phyloP scores from a whole-genome alignment of 805 yeast genomes.

The Candida vaughaniae region DNA sequence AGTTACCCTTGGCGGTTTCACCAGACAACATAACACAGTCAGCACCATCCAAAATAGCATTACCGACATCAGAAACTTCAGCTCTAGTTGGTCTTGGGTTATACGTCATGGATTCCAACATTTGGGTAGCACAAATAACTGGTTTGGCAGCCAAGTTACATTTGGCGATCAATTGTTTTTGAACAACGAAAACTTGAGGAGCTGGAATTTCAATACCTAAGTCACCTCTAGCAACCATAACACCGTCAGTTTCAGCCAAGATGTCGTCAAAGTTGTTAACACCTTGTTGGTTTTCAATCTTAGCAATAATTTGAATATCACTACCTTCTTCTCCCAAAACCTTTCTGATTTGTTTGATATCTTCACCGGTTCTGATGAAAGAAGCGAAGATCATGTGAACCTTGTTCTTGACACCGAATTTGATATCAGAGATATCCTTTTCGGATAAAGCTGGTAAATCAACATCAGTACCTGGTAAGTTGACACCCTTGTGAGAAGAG shows the following conservation, averaged over 20 bases:
- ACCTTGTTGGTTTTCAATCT: conserved; percentile 99
- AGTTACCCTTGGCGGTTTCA: conserved; percentile 99
- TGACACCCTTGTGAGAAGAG: conserved; percentile 98
- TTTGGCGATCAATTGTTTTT: conserved; percentile 98
- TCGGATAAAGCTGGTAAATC: conserved; percentile 97
- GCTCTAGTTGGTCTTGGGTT: conserved; percentile 99
- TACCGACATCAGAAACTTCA: conserved; percentile 98
- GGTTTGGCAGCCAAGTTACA: conserved; percentile 99
- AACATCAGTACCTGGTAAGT: conserved; percentile 98
- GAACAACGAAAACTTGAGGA: conserved; percentile 96
- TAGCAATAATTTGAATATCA: conserved; percentile 93
- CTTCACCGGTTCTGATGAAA: conserved; percentile 92
- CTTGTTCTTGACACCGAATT: conserved; percentile 94
- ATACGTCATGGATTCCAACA: conserved; percentile 99
- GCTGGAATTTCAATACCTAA: conserved; percentile 99
- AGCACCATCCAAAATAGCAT: conserved; percentile 98
- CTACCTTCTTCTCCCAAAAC: conserved; percentile 97
- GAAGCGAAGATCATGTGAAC: conserved; percentile 99
- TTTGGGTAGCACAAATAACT: conserved; percentile 98
- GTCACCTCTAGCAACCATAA: conserved; percentile 99
- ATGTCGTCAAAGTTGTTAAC: conserved; percentile 99
- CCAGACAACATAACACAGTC: conserved; percentile 99
- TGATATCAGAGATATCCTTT: conserved; percentile 90
- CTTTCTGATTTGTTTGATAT: conserved; percentile 84
- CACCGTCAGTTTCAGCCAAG: conserved; percentile 94